Percentiles rank a stretch among this genome's conserved stretches.
Conservation (phyloP, 805 yeast species). For the Candida railenensis region DNA sequence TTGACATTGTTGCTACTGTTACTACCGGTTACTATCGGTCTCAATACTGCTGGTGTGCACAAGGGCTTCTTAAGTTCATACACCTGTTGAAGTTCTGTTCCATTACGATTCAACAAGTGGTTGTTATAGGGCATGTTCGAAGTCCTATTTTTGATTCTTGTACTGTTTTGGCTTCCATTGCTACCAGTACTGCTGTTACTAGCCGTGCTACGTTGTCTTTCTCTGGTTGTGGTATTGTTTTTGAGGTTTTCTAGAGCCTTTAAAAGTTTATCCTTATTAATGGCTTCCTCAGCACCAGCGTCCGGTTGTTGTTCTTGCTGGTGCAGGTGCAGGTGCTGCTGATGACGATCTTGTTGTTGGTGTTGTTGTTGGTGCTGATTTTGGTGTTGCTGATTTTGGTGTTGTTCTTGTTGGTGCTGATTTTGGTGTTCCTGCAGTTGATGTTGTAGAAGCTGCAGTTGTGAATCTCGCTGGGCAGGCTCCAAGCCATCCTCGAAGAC, state of each 20-base stretch:
- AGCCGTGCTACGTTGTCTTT: slow-evolving; percentile 8
- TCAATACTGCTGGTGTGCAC: slow-evolving; percentile 52
- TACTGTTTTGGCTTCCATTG: neutral
- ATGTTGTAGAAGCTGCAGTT: neutral
- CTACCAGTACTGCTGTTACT: slow-evolving; percentile 2
- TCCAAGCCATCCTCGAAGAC: neutral
- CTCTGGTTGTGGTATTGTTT: slow-evolving; percentile 19
- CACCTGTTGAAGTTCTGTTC: slow-evolving; percentile 34
- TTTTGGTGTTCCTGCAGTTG: too few species aligned
- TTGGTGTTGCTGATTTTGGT: neutral
- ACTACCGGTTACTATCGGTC: slow-evolving; percentile 27
- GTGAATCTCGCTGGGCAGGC: neutral
- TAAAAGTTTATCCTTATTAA: slow-evolving; percentile 14
- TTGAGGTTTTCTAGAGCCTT: slow-evolving; percentile 23
- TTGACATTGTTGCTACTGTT: neutral
- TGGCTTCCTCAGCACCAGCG: neutral
- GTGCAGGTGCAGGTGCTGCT: too few species aligned
- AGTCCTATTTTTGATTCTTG: slow-evolving; percentile 6
- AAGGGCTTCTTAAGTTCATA: slow-evolving; percentile 48
- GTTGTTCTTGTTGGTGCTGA: neutral
- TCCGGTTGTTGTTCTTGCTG: neutral
- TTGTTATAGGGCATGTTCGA: slow-evolving; percentile 2
- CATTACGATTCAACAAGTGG: slow-evolving; percentile 8
- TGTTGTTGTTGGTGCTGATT: neutral
- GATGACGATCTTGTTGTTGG: too few species aligned